Evolutionary conservation across 768 basidiomycete species (phyloP).

Genomic region (Xerocomellus chrysenteron): DNA sequence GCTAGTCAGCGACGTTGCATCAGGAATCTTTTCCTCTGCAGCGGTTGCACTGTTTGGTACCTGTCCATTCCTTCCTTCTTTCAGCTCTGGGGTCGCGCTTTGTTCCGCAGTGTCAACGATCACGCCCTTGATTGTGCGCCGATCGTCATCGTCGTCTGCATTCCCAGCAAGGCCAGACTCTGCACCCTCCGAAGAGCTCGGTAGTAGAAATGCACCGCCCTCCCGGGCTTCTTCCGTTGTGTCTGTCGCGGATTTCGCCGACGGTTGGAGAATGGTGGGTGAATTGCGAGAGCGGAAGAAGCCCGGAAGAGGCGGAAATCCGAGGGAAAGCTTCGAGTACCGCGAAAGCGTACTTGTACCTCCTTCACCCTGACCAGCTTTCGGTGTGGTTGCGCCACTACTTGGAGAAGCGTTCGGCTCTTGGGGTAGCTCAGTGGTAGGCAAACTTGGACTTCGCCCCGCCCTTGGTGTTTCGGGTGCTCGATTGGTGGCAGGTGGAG

Average conservation of each 20-base stretch:
- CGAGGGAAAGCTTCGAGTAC: conserved; percentile 48
- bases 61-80: conserved; percentile 11
- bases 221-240: conserved; percentile 20
- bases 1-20: conserved; percentile 8
- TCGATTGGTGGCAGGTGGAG: conserved; percentile 12
- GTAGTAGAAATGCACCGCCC: conserved; percentile 10
- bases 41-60: conserved; percentile 4
- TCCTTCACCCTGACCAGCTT: conserved; percentile 37
- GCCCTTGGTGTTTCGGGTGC: conserved; percentile 29
- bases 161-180: conserved; percentile 7
- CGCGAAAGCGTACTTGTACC: conserved; percentile 23
- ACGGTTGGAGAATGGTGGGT: conserved; percentile 35
- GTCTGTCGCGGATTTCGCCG: conserved; percentile 23
- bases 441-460: conserved; percentile 16
- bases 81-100: conserved; percentile 9
- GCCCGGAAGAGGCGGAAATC: conserved; percentile 60
- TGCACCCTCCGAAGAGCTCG: conserved; percentile 6
- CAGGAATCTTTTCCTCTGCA: conserved; percentile 24
- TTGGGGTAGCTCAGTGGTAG: conserved; percentile 23
- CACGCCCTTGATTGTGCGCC: conserved; percentile 38
- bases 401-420: conserved; percentile 44
- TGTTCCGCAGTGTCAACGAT: conserved; percentile 20
- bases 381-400: conserved; percentile 63
- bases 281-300: conserved; percentile 64
- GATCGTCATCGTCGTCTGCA: conserved; percentile 43